Evolutionary conservation across 805 yeast species (phyloP).

Genomic region (Naumovozyma baii): DNA sequence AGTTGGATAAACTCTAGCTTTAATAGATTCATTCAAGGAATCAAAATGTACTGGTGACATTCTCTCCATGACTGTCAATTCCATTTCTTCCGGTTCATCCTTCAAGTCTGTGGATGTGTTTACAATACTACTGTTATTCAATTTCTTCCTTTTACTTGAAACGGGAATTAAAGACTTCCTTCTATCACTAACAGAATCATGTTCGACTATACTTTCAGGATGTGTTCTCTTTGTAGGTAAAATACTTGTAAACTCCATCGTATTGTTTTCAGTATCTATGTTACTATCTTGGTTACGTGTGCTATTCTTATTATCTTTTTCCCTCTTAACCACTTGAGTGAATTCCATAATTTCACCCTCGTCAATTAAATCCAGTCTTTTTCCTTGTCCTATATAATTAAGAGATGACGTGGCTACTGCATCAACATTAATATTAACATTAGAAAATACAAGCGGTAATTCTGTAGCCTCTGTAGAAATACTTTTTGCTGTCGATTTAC

Average conservation of each 20-base stretch:
- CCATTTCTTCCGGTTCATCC: neutral
- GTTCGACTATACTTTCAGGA: neutral
- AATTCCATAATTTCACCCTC: neutral
- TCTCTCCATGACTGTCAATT: conserved; percentile 14
- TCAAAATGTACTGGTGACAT: conserved; percentile 21
- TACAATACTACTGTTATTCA: neutral
- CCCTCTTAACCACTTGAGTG: neutral
- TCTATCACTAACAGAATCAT: too few relatives aligned
- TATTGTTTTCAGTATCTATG: conserved; percentile 1
- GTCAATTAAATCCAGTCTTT: too few relatives aligned
- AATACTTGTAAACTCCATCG: conserved; percentile 11
- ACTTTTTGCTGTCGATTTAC: neutral
- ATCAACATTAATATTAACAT: too few relatives aligned
- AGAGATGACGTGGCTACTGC: too few relatives aligned
- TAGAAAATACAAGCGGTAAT: too few relatives aligned
- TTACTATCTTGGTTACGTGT: neutral
- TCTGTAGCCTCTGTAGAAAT: neutral
- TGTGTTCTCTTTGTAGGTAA: neutral
- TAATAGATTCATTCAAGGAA: conserved; percentile 2
- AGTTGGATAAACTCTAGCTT: neutral
- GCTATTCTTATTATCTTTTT: neutral
- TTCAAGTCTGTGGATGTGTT: neutral
- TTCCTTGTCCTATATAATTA: too few relatives aligned
- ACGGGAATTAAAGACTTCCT: neutral
- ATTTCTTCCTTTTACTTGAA: conserved; percentile 3